Conservation (phyloP, 2,329 filamentous ascomycete species). For the Decorospora gaudefroyi region DNA sequence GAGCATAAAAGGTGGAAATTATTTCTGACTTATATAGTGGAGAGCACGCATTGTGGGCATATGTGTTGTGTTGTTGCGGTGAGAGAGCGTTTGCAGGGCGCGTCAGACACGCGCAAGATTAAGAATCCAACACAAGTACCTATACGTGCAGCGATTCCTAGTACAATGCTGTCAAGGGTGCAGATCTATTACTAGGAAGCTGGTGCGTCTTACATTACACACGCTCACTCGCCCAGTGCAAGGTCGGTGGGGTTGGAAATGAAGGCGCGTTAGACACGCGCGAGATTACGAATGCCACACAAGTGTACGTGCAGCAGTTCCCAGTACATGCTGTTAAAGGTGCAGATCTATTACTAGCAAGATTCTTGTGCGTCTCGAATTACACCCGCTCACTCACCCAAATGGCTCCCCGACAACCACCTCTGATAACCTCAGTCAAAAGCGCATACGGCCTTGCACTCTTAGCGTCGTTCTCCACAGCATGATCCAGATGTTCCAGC, state of each 20-base stretch:
- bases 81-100: not conserved
- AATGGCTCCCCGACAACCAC: conserved; percentile 90
- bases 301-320: not conserved
- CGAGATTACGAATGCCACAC: not conserved
- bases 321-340: not conserved
- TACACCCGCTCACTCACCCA: conserved; percentile 81
- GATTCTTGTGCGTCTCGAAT: conserved; percentile 8
- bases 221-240: conserved; percentile 84
- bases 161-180: conserved; percentile 1
- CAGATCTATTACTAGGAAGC: too few relatives aligned
- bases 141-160: conserved; percentile 1
- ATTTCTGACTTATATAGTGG: too few relatives aligned
- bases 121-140: not conserved
- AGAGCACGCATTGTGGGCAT: not conserved
- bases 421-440: conserved; percentile 81
- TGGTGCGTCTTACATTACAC: too few relatives aligned
- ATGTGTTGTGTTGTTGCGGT: not conserved
- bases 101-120: not conserved
- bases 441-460: conserved; percentile 88
- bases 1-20: too few relatives aligned
- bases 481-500: conserved; percentile 93
- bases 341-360: too few relatives aligned
- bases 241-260: too few relatives aligned
- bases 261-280: not conserved
- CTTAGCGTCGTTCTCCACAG: conserved; percentile 89